phyloP scores from a whole-genome alignment of 345 rosid genomes.

The Arabidopsis arenosa region DNA sequence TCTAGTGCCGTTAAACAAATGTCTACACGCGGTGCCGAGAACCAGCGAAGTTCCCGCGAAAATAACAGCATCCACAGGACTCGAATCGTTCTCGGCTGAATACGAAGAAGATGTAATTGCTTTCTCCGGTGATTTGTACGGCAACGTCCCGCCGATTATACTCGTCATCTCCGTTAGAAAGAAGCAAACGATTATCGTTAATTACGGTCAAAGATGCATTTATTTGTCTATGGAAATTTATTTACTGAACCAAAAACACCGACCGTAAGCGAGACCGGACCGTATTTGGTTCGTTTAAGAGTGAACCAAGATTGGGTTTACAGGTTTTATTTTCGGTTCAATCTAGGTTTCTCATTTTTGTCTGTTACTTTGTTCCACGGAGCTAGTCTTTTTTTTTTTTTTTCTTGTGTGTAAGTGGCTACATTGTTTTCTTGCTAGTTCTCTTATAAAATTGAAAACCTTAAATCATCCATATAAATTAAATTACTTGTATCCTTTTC shows the following conservation, averaged over 20 bases:
- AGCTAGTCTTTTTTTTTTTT: too few species aligned
- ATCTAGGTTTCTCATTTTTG: too few species aligned
- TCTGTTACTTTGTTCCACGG: too few species aligned
- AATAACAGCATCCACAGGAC: constrained; percentile 72
- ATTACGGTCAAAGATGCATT: neutral
- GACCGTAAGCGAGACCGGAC: neutral
- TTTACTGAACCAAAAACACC: neutral
- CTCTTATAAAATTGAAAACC: constrained; percentile 1
- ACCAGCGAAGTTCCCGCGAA: constrained; percentile 73
- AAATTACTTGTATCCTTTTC: constrained; percentile 35
- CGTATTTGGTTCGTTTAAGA: neutral
- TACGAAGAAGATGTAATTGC: neutral
- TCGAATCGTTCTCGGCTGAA: constrained; percentile 20
- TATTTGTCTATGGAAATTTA: too few species aligned
- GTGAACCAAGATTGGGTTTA: neutral
- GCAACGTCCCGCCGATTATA: constrained; percentile 19
- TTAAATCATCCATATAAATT: neutral
- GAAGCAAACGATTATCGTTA: neutral
- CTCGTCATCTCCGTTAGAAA: constrained; percentile 38
- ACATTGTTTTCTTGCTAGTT: neutral
- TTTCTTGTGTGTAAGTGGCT: too few species aligned
- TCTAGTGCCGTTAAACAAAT: constrained; percentile 75
- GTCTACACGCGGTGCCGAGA: constrained; percentile 77
- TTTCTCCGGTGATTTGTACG: constrained; percentile 34
- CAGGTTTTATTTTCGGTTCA: neutral